phyloP scores from a whole-genome alignment of 2,329 filamentous ascomycete species.

The Zasmidium angulare region DNA sequence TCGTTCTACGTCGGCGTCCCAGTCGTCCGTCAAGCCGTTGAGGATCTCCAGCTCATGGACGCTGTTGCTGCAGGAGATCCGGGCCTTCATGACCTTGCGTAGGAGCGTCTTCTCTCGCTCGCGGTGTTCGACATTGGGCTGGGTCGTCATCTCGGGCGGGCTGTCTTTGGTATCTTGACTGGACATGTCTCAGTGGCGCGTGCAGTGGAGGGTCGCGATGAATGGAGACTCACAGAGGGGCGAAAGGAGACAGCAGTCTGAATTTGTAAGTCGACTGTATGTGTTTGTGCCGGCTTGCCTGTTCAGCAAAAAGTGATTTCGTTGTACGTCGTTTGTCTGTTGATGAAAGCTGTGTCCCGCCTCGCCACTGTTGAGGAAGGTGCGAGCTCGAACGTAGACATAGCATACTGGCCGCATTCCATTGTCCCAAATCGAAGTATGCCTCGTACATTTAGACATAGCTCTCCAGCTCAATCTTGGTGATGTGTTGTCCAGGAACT shows the following conservation, averaged over 20 bases:
- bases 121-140: background rate
- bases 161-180: background rate
- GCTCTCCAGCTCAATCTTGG: constrained; percentile 84
- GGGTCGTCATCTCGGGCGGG: too few species aligned
- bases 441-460: constrained; percentile 27
- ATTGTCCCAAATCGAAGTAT: too few species aligned
- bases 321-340: background rate
- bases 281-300: background rate
- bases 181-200: background rate
- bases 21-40: constrained; percentile 11
- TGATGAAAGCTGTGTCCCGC: background rate
- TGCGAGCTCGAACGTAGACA: background rate
- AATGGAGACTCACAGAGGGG: too few species aligned
- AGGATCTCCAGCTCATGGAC: constrained; percentile 10
- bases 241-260: too few species aligned
- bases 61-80: constrained; percentile 10
- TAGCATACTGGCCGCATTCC: too few species aligned
- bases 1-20: constrained; percentile 5
- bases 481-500: constrained; percentile 81
- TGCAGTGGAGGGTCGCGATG: background rate
- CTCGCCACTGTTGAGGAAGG: background rate
- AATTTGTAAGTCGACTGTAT: background rate
- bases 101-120: constrained; percentile 1
- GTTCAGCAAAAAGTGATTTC: background rate
- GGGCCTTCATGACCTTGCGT: constrained; percentile 6